Evolutionary conservation across 768 basidiomycete genomes (phyloP), one percentile per base, ranked within the genome.

Genomic region (Gloeopeniophorella convolvens): DNA sequence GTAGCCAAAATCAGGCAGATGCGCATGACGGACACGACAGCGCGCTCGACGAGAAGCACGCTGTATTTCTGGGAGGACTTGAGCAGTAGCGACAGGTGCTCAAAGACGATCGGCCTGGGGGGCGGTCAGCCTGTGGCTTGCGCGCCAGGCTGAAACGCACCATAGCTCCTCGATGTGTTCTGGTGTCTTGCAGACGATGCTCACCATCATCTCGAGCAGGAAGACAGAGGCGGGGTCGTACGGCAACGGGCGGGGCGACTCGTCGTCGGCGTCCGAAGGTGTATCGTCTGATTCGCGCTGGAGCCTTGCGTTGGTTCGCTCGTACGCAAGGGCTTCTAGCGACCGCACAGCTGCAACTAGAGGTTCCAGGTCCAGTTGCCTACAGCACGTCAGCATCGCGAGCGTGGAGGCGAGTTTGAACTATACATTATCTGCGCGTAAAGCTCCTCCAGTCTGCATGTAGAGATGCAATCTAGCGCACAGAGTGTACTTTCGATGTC

Each of bases 221-320:
- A 97, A 95, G 1, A 96, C 84, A 7, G 93, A 89, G 3, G 92
- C 89, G 10, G 96, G 92, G 64, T 99, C 96, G 60, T 98, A 99
- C 9, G 94, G 82, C 8, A 95, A 68, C 43, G 83, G 76, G 45
- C 43, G 53, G 27, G 72, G 76, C 2, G 68, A 61, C 5, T 64
- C 71, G 24, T 76, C 76, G 61, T 69, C 68, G 16, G 71, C 61
- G 2, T 68, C 60, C 12, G 62, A 55, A 11, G 57, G 42, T n/a
- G 59, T 60, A 41, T 89, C 87, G 51, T 87, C 84, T 1, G 74
- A 72, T 57, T 82, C 82, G 50, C 82, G 79, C 59, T 80, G 85
- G 42, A 88, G 71, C 56, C 77, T 77, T 12, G 88, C 80, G n/a
- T 89, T 82, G 2, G 92, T 91, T 48, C 93, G 70, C 50, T 91